Conservation (phyloP, 345 rosid genomes). For the Excoecaria agallocha region DNA sequence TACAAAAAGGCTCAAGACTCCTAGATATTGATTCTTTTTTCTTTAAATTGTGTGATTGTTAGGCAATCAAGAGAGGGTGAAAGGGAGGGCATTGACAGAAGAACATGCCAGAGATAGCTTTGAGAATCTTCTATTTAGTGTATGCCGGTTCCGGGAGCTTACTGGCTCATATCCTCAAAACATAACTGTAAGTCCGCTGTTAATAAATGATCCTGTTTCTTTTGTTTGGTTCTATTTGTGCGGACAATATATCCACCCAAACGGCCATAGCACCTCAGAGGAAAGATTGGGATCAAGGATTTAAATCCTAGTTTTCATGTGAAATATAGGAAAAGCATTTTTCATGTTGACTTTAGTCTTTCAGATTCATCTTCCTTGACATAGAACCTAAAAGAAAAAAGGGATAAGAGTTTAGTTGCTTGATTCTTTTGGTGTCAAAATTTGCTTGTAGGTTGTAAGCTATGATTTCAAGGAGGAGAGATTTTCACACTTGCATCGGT, state of each 20-base stretch:
- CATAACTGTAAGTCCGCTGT: constrained; percentile 65
- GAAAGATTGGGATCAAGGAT: background rate
- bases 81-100: constrained; percentile 82
- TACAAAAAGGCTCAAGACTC: background rate
- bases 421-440: background rate
- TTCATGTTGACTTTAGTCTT: background rate
- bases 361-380: background rate
- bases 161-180: constrained; percentile 83
- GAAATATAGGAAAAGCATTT: background rate
- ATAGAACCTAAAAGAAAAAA: background rate
- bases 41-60: constrained; percentile 20
- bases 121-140: constrained; percentile 90
- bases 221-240: background rate
- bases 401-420: background rate
- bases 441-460: constrained; percentile 65
- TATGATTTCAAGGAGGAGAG: constrained; percentile 90
- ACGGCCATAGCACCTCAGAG: background rate
- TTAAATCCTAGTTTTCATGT: background rate
- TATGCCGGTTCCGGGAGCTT: constrained; percentile 92
- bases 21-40: background rate
- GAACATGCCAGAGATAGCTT: constrained; percentile 98
- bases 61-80: constrained; percentile 73
- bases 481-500: constrained; percentile 72
- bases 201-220: constrained; percentile 4
- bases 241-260: background rate